Conservation (phyloP, 768 basidiomycete species). For the Pluteus cervinus region DNA sequence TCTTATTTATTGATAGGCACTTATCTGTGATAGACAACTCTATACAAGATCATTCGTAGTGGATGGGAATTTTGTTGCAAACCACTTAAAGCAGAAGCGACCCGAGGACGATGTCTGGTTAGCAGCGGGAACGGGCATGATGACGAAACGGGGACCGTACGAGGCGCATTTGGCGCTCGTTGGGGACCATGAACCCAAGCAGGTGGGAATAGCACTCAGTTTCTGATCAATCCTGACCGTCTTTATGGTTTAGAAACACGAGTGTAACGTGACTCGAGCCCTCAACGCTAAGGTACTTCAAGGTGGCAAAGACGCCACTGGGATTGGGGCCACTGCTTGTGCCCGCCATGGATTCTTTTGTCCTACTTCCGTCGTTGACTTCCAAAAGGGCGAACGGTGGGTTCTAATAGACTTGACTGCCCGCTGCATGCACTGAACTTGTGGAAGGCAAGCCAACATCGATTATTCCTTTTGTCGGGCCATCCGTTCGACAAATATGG, state of each 20-base stretch:
- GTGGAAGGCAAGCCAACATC: conserved; percentile 23
- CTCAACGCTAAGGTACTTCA: conserved; percentile 9
- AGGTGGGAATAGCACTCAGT: conserved; percentile 1
- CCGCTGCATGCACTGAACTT: too few species aligned
- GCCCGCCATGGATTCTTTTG: conserved; percentile 24
- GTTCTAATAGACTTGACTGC: too few species aligned
- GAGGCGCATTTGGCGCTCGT: conserved; percentile 14
- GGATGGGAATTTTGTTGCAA: conserved; percentile 22
- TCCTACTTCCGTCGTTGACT: conserved; percentile 22
- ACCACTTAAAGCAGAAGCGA: conserved; percentile 18
- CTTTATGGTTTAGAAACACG: background rate
- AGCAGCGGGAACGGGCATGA: conserved; percentile 18
- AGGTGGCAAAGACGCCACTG: conserved; percentile 16
- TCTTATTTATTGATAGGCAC: too few species aligned
- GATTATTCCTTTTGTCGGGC: conserved; percentile 19
- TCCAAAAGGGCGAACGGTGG: conserved; percentile 22
- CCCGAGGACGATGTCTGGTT: conserved; percentile 18
- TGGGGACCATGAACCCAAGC: conserved; percentile 8
- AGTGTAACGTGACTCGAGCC: conserved; percentile 14
- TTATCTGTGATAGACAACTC: conserved; percentile 9
- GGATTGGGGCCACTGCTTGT: conserved; percentile 24
- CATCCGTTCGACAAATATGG: conserved; percentile 6
- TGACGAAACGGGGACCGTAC: conserved; percentile 15
- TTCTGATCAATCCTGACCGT: too few species aligned
- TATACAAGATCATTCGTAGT: conserved; percentile 11